phyloP scores from a whole-genome alignment of 192 early-diverging fungal genomes.

The Cetraspora pellucida region DNA sequence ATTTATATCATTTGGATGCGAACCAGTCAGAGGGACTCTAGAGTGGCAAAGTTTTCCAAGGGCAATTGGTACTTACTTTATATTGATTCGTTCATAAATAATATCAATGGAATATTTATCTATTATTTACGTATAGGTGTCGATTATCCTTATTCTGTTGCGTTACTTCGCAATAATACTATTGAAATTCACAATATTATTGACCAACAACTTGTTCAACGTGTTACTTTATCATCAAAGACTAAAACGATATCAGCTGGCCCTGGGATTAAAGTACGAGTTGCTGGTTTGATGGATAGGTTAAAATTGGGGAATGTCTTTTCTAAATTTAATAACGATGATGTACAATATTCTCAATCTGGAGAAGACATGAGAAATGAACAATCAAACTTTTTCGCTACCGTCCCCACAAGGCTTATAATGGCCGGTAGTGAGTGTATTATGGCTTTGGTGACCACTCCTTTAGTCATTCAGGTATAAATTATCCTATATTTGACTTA shows the following conservation, averaged over 20 bases:
- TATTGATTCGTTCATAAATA: not conserved
- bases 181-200: constrained; percentile 79
- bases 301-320: constrained; percentile 29
- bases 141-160: constrained; percentile 76
- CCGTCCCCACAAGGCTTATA: constrained; percentile 54
- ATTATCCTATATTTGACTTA: not conserved
- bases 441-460: constrained; percentile 60
- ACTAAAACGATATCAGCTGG: constrained; percentile 55
- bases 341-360: not conserved
- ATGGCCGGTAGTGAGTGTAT: constrained; percentile 61
- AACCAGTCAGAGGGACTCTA: constrained; percentile 70
- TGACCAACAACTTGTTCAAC: constrained; percentile 65
- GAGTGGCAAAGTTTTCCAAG: constrained; percentile 56
- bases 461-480: constrained; percentile 60
- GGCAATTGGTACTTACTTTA: constrained; percentile 31
- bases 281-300: constrained; percentile 44
- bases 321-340: not conserved
- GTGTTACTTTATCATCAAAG: constrained; percentile 48
- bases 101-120: not conserved
- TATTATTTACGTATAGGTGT: constrained; percentile 48
- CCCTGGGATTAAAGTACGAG: constrained; percentile 53
- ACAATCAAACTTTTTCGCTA: constrained; percentile 23
- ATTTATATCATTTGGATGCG: constrained; percentile 67
- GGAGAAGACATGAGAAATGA: not conserved
- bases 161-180: constrained; percentile 64